Base-by-base conservation (phyloP, 139 green algal species). In the Chlorella sp. region DNA sequence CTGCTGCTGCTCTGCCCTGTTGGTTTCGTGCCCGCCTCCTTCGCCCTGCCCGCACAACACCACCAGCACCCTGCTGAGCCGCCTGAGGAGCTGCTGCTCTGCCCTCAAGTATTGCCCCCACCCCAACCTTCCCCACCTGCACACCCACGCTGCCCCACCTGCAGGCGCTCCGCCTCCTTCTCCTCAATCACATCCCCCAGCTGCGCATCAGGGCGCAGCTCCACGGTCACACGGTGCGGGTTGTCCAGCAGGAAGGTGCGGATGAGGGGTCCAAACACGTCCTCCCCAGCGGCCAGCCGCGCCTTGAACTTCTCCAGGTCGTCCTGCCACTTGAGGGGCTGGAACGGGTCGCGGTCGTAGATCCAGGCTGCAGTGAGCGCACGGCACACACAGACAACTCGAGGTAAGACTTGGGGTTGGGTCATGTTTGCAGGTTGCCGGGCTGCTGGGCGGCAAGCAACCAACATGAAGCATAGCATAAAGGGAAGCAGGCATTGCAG, bases 211-310 rank as follows among this genome's bases (percentile, higher is more conserved):
- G 96, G 96, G 89, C 96, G 93, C 92, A 99, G 92, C 84, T 97
- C 92, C 32, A 99, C 93, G 0, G 94, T 97, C 71, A 99, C 96
- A 34, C 94, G 83, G 95, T 99, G 97, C 16, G 86, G 89, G 95
- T 99, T 99, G 87, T 97, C 91, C 48, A 99, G 94, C 81, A 99
- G 91, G 94, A 97, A 98, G 89, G 96, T 95, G 18, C 91, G 81
- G 83, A 99, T 98, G 22, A 99, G 93, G 34, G 96, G 96, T 15
- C 95, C 94, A 91, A 99, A 99, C 71, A 99, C 96, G 88, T 98
- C 96, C 88, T 97, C 91, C 24, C 96, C 96, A 24, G 86, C 88
- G 4, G 92, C 93, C 34, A 99, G 92, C 64, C 96, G 93, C 42
- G 89, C 90, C 97, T 99, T 99, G 95, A 99, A 97, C 75, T 91